Conservation (phyloP, 768 basidiomycete species). For the Boletus insuetus region DNA sequence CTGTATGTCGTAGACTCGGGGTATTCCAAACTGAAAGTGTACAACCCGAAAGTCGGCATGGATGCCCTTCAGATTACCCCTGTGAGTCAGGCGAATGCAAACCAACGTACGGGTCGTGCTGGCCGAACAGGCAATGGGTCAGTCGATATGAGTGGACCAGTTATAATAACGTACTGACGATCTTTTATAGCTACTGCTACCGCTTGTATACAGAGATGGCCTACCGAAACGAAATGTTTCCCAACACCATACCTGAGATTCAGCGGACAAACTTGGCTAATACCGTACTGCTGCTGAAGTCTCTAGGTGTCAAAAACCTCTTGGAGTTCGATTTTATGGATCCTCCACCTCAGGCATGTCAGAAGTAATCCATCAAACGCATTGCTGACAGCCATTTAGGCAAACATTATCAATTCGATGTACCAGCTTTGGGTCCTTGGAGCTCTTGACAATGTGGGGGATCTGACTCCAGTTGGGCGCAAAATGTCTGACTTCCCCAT, state of each 20-base stretch:
- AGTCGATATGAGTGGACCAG: constrained; percentile 25
- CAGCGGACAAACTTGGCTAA: constrained; percentile 98
- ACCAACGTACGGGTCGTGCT: constrained; percentile 93
- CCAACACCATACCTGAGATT: constrained; percentile 96
- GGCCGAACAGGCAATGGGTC: constrained; percentile 95
- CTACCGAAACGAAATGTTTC: constrained; percentile 91
- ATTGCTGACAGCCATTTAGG: constrained; percentile 40
- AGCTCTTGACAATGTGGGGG: constrained; percentile 96
- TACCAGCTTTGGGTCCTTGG: constrained; percentile 99
- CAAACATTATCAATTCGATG: constrained; percentile 98
- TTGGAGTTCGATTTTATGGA: constrained; percentile 99
- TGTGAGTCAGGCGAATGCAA: constrained; percentile 97
- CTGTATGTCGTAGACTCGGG: constrained; percentile 95
- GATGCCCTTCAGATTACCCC: constrained; percentile 98
- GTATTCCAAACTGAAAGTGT: constrained; percentile 96
- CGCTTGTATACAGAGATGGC: constrained; percentile 98
- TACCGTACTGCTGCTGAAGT: constrained; percentile 91
- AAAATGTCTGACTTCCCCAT: constrained; percentile 99
- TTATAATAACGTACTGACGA: constrained; percentile 1
- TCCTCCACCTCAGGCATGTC: constrained; percentile 90
- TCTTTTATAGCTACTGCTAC: constrained; percentile 74
- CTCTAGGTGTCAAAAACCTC: constrained; percentile 93
- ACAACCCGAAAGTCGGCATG: constrained; percentile 99
- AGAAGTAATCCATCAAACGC: neutral
- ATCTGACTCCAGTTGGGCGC: constrained; percentile 85